A percentile compares a stretch with the other conserved stretches of the same genome.
phyloP scores from a whole-genome alignment of 495 filamentous ascomycete species.

The Trichoderma virens region DNA sequence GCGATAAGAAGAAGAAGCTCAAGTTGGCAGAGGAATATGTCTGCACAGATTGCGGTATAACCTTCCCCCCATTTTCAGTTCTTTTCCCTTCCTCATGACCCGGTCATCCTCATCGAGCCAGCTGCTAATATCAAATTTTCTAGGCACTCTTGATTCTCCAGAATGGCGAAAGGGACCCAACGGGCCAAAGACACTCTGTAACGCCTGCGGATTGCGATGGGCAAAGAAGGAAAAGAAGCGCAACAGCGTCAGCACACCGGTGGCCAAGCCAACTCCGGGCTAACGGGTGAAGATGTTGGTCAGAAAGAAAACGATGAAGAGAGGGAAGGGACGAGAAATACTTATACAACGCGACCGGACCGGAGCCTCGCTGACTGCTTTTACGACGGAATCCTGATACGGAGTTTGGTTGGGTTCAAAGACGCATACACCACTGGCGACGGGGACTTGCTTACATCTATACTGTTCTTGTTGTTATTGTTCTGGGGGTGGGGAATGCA shows the following conservation, averaged over 20 bases:
- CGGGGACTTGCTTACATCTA: background rate
- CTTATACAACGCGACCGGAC: background rate
- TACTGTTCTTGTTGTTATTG: background rate
- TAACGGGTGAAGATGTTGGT: background rate
- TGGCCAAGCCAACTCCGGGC: background rate
- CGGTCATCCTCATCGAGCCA: background rate
- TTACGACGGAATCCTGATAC: constrained; percentile 1
- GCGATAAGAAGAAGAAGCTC: constrained; percentile 79
- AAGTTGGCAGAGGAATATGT: constrained; percentile 92
- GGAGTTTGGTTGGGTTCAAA: background rate
- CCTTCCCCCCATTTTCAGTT: background rate
- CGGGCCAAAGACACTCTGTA: constrained; percentile 94
- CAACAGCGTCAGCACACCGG: constrained; percentile 14
- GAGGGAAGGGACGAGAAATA: background rate
- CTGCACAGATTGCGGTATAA: constrained; percentile 82
- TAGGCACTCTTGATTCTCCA: constrained; percentile 76
- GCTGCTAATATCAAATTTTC: constrained; percentile 2
- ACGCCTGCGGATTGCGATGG: constrained; percentile 88
- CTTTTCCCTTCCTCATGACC: background rate
- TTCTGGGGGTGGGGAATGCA: too few species aligned
- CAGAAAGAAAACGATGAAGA: background rate
- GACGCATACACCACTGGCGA: constrained; percentile 5
- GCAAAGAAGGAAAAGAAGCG: constrained; percentile 72
- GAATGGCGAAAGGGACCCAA: constrained; percentile 95
- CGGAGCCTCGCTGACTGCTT: background rate